phyloP scores from a whole-genome alignment of 805 yeast genomes.

The Myxozyma udenii region DNA sequence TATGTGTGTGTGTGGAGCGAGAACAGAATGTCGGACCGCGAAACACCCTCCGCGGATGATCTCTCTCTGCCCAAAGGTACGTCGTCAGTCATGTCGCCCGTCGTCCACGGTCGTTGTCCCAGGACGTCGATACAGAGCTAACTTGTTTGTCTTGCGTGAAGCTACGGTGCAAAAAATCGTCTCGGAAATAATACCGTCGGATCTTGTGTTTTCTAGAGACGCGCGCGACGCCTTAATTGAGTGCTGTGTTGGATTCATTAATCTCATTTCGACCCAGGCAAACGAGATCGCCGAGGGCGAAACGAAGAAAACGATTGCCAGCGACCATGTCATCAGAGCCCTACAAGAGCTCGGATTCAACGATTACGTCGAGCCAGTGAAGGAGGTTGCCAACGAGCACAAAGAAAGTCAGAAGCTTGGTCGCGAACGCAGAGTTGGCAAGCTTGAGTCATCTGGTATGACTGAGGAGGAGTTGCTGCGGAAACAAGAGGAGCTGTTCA shows the following conservation, averaged over 20 bases:
- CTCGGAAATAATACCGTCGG: conserved; percentile 84
- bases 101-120: not conserved
- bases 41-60: conserved; percentile 38
- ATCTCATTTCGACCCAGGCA: conserved; percentile 89
- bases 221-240: conserved; percentile 94
- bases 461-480: conserved; percentile 86
- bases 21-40: conserved; percentile 32
- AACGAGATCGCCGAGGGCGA: conserved; percentile 96
- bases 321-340: conserved; percentile 92
- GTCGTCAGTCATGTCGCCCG: conserved; percentile 10
- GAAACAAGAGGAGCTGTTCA: conserved; percentile 91
- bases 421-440: conserved; percentile 85
- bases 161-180: conserved; percentile 97
- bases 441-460: conserved; percentile 87
- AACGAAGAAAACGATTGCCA: conserved; percentile 91
- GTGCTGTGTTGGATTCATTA: conserved; percentile 92
- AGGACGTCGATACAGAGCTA: not conserved
- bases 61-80: conserved; percentile 46
- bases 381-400: conserved; percentile 77
- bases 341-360: conserved; percentile 80
- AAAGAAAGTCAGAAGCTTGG: conserved; percentile 72
- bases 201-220: conserved; percentile 82
- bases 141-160: conserved; percentile 12
- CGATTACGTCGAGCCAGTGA: conserved; percentile 77
- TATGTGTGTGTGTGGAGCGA: too few species aligned